Conservation (phyloP, 1,139 yeast species). For the Protomyces gravidus region DNA sequence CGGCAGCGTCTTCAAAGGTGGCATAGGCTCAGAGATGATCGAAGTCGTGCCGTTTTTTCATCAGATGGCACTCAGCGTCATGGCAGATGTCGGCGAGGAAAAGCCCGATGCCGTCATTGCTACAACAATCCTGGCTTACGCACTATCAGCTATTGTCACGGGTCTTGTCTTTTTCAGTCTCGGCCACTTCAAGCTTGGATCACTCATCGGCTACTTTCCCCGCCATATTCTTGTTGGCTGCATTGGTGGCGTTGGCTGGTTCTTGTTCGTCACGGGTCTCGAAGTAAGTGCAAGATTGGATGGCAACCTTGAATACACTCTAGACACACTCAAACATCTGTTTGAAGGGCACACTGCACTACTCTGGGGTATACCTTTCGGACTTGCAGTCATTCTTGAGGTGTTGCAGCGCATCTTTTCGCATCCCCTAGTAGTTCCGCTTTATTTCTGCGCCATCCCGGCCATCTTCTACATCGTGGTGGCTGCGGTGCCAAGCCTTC, state of each 20-base stretch:
- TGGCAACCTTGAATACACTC: constrained; percentile 65
- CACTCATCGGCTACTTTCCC: constrained; percentile 90
- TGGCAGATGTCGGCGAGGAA: constrained; percentile 53
- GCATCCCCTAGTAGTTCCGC: constrained; percentile 75
- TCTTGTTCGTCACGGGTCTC: constrained; percentile 79
- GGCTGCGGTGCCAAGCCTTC: constrained; percentile 60
- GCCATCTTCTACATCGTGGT: constrained; percentile 64
- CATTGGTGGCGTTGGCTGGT: constrained; percentile 97
- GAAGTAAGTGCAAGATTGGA: constrained; percentile 80
- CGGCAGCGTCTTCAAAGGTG: constrained; percentile 81
- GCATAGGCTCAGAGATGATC: constrained; percentile 96
- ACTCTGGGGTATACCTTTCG: constrained; percentile 71
- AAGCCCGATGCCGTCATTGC: constrained; percentile 64
- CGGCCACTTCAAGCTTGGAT: constrained; percentile 76
- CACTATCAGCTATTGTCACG: constrained; percentile 75
- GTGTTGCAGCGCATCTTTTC: constrained; percentile 61
- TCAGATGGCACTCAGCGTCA: constrained; percentile 77
- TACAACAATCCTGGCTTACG: constrained; percentile 82
- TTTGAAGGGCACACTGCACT: constrained; percentile 44
- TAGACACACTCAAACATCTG: constrained; percentile 46
- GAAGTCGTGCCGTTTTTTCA: constrained; percentile 98
- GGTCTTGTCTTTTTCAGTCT: constrained; percentile 72
- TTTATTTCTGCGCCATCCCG: constrained; percentile 70
- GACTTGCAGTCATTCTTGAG: constrained; percentile 55
- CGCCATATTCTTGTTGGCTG: constrained; percentile 94